Evolutionary conservation across 2,329 filamentous ascomycete species (phyloP).

Genomic region (Trichoderma arundinaceum): DNA sequence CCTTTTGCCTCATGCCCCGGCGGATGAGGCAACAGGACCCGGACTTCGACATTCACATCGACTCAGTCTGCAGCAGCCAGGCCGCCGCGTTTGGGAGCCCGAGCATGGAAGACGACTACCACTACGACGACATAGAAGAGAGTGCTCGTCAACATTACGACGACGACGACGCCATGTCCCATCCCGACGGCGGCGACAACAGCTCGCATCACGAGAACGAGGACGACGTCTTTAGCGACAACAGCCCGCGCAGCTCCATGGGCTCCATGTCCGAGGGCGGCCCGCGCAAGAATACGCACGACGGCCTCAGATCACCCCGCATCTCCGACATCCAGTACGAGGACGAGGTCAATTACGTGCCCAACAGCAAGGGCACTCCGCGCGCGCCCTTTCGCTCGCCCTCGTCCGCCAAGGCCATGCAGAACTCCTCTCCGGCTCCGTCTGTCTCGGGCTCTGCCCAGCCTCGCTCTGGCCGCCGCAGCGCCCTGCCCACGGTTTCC

Average conservation of each 20-base stretch:
- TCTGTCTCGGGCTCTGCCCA: conserved; percentile 63
- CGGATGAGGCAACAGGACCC: conserved; percentile 38
- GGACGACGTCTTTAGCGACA: conserved; percentile 65
- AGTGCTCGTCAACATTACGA: not conserved
- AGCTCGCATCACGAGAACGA: conserved; percentile 59
- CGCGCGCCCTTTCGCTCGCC: conserved; percentile 72
- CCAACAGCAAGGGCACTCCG: conserved; percentile 59
- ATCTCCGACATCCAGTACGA: conserved; percentile 60
- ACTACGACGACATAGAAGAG: conserved; percentile 15
- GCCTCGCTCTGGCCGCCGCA: conserved; percentile 59
- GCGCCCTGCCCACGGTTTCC: conserved; percentile 56
- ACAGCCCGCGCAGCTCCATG: conserved; percentile 62
- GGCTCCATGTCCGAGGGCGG: conserved; percentile 54
- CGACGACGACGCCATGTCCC: conserved; percentile 24
- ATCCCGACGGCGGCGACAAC: conserved; percentile 45
- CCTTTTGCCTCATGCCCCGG: conserved; percentile 20
- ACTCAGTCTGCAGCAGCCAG: no score
- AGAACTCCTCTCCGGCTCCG: conserved; percentile 70
- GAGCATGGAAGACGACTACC: conserved; percentile 32
- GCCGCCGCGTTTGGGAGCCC: conserved; percentile 34
- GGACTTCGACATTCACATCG: conserved; percentile 56
- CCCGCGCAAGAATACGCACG: conserved; percentile 42
- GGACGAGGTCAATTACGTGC: conserved; percentile 53
- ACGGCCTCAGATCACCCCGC: conserved; percentile 45
- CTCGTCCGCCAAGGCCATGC: conserved; percentile 71